Evolutionary conservation across 345 rosid genomes (phyloP).

Genomic region (Noccaea caerulescens): DNA sequence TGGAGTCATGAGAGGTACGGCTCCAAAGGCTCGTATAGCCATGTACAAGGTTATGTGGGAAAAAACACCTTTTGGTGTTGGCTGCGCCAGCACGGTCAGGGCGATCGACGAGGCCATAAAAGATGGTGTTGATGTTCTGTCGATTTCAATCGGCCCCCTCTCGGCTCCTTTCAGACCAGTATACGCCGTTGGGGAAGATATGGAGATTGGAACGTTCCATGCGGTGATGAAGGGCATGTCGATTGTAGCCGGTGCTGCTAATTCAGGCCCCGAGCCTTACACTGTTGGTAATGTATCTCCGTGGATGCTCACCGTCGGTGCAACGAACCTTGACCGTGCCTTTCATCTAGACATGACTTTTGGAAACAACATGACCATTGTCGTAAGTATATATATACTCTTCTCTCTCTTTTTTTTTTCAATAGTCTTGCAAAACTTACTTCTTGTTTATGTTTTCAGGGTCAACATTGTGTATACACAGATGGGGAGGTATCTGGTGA

Average conservation of each 20-base stretch:
- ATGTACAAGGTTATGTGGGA: constrained; percentile 45
- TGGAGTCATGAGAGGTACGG: constrained; percentile 52
- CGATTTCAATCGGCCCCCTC: background rate
- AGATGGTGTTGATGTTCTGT: constrained; percentile 37
- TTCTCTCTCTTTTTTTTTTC: background rate
- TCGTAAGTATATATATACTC: constrained; percentile 8
- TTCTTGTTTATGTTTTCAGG: constrained; percentile 13
- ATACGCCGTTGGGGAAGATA: background rate
- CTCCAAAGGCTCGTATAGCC: constrained; percentile 52
- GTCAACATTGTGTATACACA: background rate
- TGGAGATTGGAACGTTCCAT: constrained; percentile 27
- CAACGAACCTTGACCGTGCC: constrained; percentile 32
- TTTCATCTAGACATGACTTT: constrained; percentile 23
- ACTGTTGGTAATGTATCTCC: constrained; percentile 25
- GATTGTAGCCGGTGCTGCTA: constrained; percentile 2
- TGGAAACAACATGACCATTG: constrained; percentile 30
- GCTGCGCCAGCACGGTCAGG: background rate
- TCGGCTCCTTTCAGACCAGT: background rate
- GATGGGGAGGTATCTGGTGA: background rate
- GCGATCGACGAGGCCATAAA: constrained; percentile 42
- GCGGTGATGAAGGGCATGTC: constrained; percentile 28
- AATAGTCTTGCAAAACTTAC: constrained; percentile 9
- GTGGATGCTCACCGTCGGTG: constrained; percentile 30
- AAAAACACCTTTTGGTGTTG: fast-evolving
- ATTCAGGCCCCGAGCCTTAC: constrained; percentile 10